Base-by-base conservation (phyloP, 2,329 filamentous ascomycete genomes). In the Fusarium tupiense region DNA sequence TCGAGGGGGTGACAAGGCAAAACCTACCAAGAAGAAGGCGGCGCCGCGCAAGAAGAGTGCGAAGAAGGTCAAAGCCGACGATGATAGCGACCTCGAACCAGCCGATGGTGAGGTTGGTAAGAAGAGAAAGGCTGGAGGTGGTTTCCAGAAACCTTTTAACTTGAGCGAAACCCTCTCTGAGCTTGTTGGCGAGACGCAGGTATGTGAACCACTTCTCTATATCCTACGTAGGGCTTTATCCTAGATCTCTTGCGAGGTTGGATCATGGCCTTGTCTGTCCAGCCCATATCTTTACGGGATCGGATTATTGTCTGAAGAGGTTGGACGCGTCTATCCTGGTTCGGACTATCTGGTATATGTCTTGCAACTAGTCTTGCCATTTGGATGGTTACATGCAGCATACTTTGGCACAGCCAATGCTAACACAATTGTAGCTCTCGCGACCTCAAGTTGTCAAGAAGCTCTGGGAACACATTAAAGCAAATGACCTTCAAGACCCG, bases 371-470 rank as follows among this genome's bases (percentile, higher is more conserved):
- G 20, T 29, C 6, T 29, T 29, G 16, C 20, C 24, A 19, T 56
- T 7, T 26, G 16, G 52, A 41, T n/a, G 20, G 3, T 8, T 26
- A 54, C 14, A 19, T 40, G 20, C 10, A 54, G 7, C 5, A 38
- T 37, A 8, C 2, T 19, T 6, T 2, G 31, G 10, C 17, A 9
- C 16, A 26, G 10, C 11, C n/a, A 26, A 37, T 31, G 29, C 72
- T 78, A 64, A 79, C 44, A 49, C 33, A 22, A 14, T 14, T 49
- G 8, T 80, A 98, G 91, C 89, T 99, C 29, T 97, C 96, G 22
- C 93, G 96, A 46, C 96, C 96, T 1, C 95, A 98, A 82, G 96
- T 96, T 0, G 96, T 99, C 78, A 98, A 98, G 86, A 93, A 93
- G 81, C 91, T 99, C 61, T 99, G 96, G 96, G 92, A 93, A 70